Evolutionary conservation across 148 eudicot species (phyloP).

Genomic region (Polygonum aviculare): DNA sequence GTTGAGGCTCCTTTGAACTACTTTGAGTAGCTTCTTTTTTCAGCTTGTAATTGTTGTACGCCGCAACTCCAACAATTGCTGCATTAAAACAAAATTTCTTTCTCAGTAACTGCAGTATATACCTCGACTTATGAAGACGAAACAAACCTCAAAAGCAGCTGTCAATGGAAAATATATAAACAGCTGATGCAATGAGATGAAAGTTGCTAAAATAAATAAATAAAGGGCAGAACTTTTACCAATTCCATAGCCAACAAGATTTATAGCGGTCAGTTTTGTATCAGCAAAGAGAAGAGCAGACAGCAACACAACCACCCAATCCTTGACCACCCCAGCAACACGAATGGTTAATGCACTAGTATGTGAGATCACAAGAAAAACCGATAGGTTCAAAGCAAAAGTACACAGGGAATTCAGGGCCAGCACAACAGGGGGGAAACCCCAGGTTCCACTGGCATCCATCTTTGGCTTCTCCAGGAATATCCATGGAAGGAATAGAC

Average conservation of each 20-base stretch:
- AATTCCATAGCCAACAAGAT: slow-evolving; percentile 87
- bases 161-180: background rate
- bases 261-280: slow-evolving; percentile 76
- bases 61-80: slow-evolving; percentile 97
- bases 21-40: slow-evolving; percentile 58
- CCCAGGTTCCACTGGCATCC: slow-evolving; percentile 77
- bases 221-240: slow-evolving; percentile 34
- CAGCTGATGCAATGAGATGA: background rate
- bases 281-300: slow-evolving; percentile 96
- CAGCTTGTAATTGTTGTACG: slow-evolving; percentile 84
- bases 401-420: slow-evolving; percentile 86
- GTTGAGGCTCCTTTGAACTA: slow-evolving; percentile 32
- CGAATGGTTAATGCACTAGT: slow-evolving; percentile 98
- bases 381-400: slow-evolving; percentile 93
- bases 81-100: slow-evolving; percentile 22
- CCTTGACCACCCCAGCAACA: slow-evolving; percentile 99
- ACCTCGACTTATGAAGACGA: background rate
- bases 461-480: slow-evolving; percentile 92
- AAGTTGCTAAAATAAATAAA: background rate
- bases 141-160: background rate
- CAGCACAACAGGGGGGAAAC: slow-evolving; percentile 60
- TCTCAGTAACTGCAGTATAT: background rate
- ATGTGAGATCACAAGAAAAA: slow-evolving; percentile 88
- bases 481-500: slow-evolving; percentile 93
- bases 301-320: slow-evolving; percentile 94